phyloP scores from a whole-genome alignment of 805 yeast species.

The Candida pseudofarinosa region DNA sequence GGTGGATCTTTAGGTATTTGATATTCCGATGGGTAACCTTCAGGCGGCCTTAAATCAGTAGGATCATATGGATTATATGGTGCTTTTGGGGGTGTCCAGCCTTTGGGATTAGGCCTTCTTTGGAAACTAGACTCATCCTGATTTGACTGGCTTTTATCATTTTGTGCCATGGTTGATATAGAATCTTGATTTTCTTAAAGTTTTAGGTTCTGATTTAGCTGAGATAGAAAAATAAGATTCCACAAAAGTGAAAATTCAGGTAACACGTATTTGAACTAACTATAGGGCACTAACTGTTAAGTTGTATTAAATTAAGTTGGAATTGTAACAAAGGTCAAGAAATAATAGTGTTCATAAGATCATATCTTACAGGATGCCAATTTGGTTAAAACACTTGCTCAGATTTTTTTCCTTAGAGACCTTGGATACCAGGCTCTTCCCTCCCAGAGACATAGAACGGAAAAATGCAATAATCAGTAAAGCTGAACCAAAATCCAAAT shows the following conservation, averaged over 20 bases:
- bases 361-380: background rate
- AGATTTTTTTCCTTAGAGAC: slow-evolving; percentile 48
- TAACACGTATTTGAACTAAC: too few relatives aligned
- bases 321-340: background rate
- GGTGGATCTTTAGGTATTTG: slow-evolving; percentile 61
- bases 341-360: background rate
- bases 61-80: slow-evolving; percentile 88
- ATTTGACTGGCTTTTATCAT: slow-evolving; percentile 1
- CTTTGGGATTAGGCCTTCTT: slow-evolving; percentile 70
- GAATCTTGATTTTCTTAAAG: background rate
- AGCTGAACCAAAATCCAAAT: slow-evolving; percentile 47
- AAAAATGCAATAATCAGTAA: slow-evolving; percentile 26
- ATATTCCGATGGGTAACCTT: slow-evolving; percentile 84
- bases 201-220: background rate
- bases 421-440: slow-evolving; percentile 47
- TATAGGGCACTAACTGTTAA: background rate
- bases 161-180: background rate
- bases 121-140: slow-evolving; percentile 29
- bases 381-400: slow-evolving; percentile 16
- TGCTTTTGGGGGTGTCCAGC: slow-evolving; percentile 78
- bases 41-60: slow-evolving; percentile 68
- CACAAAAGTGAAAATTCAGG: background rate
- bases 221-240: too few relatives aligned
- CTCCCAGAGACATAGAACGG: slow-evolving; percentile 31
- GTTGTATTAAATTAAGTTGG: background rate